Evolutionary conservation across 164 flowering plant species (phyloP), one percentile per base, ranked within the genome.

Genomic region (Malania oleifera): DNA sequence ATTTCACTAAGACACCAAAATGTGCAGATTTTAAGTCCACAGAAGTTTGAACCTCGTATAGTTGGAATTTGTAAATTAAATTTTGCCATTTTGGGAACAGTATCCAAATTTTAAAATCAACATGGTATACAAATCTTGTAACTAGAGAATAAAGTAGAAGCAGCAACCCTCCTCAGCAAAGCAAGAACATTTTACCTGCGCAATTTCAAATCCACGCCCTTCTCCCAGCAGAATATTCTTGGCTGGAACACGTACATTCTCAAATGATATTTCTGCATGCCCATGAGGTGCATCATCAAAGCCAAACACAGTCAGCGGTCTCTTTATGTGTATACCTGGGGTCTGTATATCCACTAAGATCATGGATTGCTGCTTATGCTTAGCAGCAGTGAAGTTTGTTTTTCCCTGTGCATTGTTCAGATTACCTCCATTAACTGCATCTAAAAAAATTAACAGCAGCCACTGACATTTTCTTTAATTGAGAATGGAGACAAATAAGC

Each of bases 231-330:
- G 64, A 68, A 95, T 81, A 73, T 90, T 95, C 60, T 64, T 76
- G 45, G 82, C 84, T 18, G 97, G 96, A 6, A 88, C 96, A 24
- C 74, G 63, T 12, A 90, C 99, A 79, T 88, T 85, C 43, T 82
- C 80, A 64, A 95, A 90, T 29, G 64, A 61, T 40, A 95, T 68
- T 73, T 95, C 99, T 19, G 99, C 97, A 80, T 90, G 97, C 38
- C 99, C 97, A 73, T 91, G 97, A 69, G 99, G 97, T 54, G 97
- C 97, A 80, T 95, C 99, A 68, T 95, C 97, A 79, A 82, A 95
- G 45, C 99, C 99, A 74, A 91, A 91, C 49, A 88, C 97, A 62
- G 65, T 72, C 23, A 95, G 80, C 17, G 97, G 91, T 59, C 99
- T 81, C 70, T 80, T 83, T 24, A 95, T 60, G 35, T 54, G 67